phyloP scores from a whole-genome alignment of 345 rosid genomes.

The Sapria himalayana region DNA sequence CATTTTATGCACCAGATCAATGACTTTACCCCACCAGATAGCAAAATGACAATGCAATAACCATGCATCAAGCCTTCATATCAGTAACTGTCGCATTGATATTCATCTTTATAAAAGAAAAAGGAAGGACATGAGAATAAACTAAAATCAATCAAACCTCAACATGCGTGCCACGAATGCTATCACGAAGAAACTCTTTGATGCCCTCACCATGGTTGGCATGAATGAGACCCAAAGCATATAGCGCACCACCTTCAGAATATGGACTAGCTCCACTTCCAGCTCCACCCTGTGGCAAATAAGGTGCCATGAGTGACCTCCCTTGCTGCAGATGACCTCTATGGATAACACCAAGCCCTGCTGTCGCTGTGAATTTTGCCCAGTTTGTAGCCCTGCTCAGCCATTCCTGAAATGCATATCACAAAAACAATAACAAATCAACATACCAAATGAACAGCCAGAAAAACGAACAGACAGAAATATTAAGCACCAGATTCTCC shows the following conservation, averaged over 20 bases:
- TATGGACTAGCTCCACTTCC: slow-evolving; percentile 96
- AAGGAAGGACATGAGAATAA: slow-evolving; percentile 1
- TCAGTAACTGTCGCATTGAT: no score
- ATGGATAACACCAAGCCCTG: slow-evolving; percentile 97
- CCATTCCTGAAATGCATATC: slow-evolving; percentile 56
- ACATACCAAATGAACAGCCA: background rate
- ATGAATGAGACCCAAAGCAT: slow-evolving; percentile 94
- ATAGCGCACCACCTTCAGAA: slow-evolving; percentile 97
- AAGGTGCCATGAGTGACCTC: slow-evolving; percentile 93
- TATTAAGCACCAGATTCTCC: slow-evolving; percentile 62
- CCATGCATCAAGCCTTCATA: no score
- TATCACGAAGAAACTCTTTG: slow-evolving; percentile 84
- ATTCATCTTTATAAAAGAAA: no score
- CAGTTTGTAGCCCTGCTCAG: slow-evolving; percentile 97
- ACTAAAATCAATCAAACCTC: slow-evolving; percentile 32
- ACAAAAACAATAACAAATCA: slow-evolving; percentile 3
- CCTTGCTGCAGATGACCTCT: slow-evolving; percentile 95
- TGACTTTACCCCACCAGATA: no score
- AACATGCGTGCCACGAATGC: slow-evolving; percentile 67
- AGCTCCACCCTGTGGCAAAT: slow-evolving; percentile 92
- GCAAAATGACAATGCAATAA: no score
- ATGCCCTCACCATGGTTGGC: slow-evolving; percentile 99
- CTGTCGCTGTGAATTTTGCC: slow-evolving; percentile 99
- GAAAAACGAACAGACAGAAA: slow-evolving; percentile 2
- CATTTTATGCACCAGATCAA: no score